Base-by-base conservation (phyloP, 495 filamentous ascomycete genomes). In the Trichoderma gamsii region DNA sequence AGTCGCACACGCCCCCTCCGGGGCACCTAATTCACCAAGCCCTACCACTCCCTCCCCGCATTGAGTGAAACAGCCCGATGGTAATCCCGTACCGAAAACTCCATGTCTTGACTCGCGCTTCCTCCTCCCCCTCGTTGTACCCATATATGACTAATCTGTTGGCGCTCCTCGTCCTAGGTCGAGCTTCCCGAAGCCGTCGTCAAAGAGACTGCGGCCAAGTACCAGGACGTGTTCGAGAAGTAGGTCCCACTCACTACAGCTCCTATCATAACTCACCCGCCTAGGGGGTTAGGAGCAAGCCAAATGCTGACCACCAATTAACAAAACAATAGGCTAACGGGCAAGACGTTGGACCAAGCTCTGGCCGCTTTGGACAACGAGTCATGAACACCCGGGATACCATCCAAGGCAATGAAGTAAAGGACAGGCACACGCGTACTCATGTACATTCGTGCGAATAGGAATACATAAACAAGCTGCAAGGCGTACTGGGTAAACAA, bases 141-240 rank as follows among this genome's bases (percentile, higher is more conserved):
- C 25, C 15, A 61, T 13, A 32, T 32, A 12, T 61, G 23, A 61
- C 56, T 61, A 32, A 61, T 49, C 25, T 61, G 25, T 8, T 27
- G 6, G 12, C 7, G 35, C 35, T 38, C 35, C 35, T 7, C 35
- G 16, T 12, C 16, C 27, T 18, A 85, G 25, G 90, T 94, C 18
- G 80, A 79, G 63, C 87, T 96, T 81, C 87, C 86, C 0, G 80
- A 84, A n/a, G 86, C 89, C 51, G 81, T 93, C 68, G 82, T 82
- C 38, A 73, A 79, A 72, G 83, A 84, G 74, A 94, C 90, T 18
- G 80, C 77, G 46, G 82, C 77, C 67, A 86, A 79, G 64, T 83
- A 83, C 61, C 66, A 66, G 65, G 81, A 84, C 41, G 80, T 77
- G 1, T 84, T 79, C 44, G 67, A 77, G 67, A 67, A 69, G 63